Evolutionary conservation across 495 filamentous ascomycete species (phyloP).

Genomic region (Tuber microsphaerosporum): DNA sequence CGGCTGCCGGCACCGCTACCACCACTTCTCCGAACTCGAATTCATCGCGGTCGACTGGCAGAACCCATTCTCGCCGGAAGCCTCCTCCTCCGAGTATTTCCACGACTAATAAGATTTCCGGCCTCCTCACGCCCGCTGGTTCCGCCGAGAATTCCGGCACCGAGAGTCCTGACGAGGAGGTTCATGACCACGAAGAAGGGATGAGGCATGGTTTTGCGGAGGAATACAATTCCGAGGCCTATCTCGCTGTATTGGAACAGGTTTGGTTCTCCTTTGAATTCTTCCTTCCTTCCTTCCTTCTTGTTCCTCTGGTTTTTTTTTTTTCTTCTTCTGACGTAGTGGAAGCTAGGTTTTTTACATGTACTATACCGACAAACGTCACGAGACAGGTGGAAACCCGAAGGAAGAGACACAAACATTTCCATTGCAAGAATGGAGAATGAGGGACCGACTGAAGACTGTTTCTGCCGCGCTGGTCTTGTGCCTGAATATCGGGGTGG

Average conservation of each 20-base stretch:
- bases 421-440: slow-evolving; percentile 85
- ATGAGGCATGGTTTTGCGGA: slow-evolving; percentile 62
- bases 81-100: slow-evolving; percentile 31
- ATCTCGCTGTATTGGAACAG: slow-evolving; percentile 44
- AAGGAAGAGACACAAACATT: slow-evolving; percentile 55
- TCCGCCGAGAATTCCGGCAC: slow-evolving; percentile 34
- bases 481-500: slow-evolving; percentile 94
- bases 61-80: slow-evolving; percentile 36
- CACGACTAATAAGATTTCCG: slow-evolving; percentile 17
- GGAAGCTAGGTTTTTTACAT: slow-evolving; percentile 77
- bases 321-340: neutral
- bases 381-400: slow-evolving; percentile 91
- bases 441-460: slow-evolving; percentile 92
- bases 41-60: slow-evolving; percentile 26
- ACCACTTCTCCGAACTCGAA: slow-evolving; percentile 25
- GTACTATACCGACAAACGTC: slow-evolving; percentile 96
- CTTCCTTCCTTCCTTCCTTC: neutral
- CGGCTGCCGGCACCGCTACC: slow-evolving; percentile 21
- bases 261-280: slow-evolving; percentile 40
- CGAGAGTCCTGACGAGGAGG: slow-evolving; percentile 40
- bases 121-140: slow-evolving; percentile 32
- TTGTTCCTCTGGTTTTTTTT: neutral
- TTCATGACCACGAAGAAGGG: slow-evolving; percentile 33
- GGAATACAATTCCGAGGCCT: slow-evolving; percentile 59
- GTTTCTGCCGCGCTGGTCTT: slow-evolving; percentile 89